Evolutionary conservation across 2,329 filamentous ascomycete species (phyloP).

Genomic region (Alternaria brassicae): DNA sequence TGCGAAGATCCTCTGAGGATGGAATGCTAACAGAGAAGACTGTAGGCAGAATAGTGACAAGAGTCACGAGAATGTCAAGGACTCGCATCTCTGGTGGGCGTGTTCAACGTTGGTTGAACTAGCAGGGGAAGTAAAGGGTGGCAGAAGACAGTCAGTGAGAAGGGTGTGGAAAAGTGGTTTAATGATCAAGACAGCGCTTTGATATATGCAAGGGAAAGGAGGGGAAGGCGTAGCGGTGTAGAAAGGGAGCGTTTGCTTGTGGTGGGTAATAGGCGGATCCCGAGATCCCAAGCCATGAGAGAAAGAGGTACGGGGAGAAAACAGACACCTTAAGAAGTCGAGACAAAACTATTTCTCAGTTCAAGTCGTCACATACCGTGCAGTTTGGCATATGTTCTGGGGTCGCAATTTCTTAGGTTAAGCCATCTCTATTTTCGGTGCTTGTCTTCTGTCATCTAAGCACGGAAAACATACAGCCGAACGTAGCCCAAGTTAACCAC

Average conservation of each 20-base stretch:
- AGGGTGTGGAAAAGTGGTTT: neutral
- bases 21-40: slow-evolving; percentile 2
- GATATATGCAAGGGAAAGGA: neutral
- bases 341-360: neutral
- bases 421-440: neutral
- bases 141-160: neutral
- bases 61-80: slow-evolving; percentile 2
- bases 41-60: neutral
- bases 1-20: neutral
- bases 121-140: neutral
- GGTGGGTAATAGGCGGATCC: neutral
- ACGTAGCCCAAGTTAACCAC: neutral
- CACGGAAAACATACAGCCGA: neutral
- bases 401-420: neutral
- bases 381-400: no score
- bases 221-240: neutral
- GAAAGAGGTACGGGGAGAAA: neutral
- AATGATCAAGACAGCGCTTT: neutral
- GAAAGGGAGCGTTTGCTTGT: neutral
- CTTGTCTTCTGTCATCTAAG: neutral
- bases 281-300: neutral
- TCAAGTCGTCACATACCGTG: no score
- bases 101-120: neutral
- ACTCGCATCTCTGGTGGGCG: slow-evolving; percentile 14
- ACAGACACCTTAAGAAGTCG: neutral